Evolutionary conservation across 768 basidiomycete species (phyloP).

Genomic region (Cubamyces lactineus): DNA sequence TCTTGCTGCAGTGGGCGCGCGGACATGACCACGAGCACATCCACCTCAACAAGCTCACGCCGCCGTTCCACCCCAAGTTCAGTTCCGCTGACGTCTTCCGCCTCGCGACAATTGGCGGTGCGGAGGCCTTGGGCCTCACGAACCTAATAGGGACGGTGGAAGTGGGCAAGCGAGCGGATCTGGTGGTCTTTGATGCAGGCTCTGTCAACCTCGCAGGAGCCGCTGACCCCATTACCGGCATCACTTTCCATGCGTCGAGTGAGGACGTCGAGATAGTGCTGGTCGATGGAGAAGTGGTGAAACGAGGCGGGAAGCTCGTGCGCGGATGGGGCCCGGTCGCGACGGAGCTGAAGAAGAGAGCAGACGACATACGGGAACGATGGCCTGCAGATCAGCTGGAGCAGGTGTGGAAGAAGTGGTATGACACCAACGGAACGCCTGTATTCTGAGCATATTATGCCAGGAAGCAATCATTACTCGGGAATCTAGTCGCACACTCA

Average conservation of each 20-base stretch:
- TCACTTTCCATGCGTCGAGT: slow-evolving; percentile 35
- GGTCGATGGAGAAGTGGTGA: slow-evolving; percentile 37
- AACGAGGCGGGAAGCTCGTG: slow-evolving; percentile 32
- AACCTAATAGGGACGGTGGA: slow-evolving; percentile 34
- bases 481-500: too few relatives aligned
- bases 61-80: slow-evolving; percentile 30
- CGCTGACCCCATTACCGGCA: slow-evolving; percentile 32
- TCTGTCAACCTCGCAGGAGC: slow-evolving; percentile 34
- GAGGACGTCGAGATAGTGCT: slow-evolving; percentile 37
- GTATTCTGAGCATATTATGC: background rate
- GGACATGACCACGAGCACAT: slow-evolving; percentile 29
- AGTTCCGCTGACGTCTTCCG: slow-evolving; percentile 33
- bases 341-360: slow-evolving; percentile 28
- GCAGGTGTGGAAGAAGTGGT: slow-evolving; percentile 29
- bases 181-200: slow-evolving; percentile 35
- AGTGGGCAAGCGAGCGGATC: slow-evolving; percentile 37
- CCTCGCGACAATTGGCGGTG: slow-evolving; percentile 36
- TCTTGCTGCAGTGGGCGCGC: slow-evolving; percentile 35
- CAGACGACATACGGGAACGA: slow-evolving; percentile 25
- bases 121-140: slow-evolving; percentile 33
- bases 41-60: slow-evolving; percentile 15
- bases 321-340: slow-evolving; percentile 33
- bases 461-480: too few relatives aligned
- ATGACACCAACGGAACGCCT: slow-evolving; percentile 21
- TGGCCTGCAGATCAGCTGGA: slow-evolving; percentile 30